Evolutionary conservation across 2,329 filamentous ascomycete genomes (phyloP).

Genomic region (Diaporthe sp.): DNA sequence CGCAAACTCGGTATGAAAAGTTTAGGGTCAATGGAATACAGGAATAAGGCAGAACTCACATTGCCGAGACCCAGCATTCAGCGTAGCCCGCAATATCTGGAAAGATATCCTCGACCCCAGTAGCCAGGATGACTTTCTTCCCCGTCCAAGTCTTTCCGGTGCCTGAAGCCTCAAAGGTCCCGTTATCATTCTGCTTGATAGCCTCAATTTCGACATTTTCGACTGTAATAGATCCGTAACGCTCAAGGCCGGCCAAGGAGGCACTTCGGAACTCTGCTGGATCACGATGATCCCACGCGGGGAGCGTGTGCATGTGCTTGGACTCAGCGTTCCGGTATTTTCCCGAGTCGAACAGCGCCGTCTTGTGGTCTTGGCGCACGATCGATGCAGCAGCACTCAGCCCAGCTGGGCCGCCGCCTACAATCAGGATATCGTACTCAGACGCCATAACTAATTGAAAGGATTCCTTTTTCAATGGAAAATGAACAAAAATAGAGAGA

Average conservation of each 20-base stretch:
- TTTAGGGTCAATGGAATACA: background rate
- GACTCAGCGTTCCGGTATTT: conserved; percentile 64
- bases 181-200: conserved; percentile 38
- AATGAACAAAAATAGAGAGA: background rate
- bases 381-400: conserved; percentile 61
- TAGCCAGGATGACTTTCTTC: conserved; percentile 68
- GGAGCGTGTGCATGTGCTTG: conserved; percentile 62
- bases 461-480: too few relatives aligned
- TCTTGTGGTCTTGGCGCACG: conserved; percentile 62
- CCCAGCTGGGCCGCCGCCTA: conserved; percentile 67
- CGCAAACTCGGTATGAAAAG: rapidly evolving
- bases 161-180: conserved; percentile 51
- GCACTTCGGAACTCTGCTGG: conserved; percentile 53
- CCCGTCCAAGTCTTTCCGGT: conserved; percentile 59
- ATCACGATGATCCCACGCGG: conserved; percentile 54
- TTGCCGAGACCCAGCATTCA: conserved; percentile 66
- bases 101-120: conserved; percentile 64
- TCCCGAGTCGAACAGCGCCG: conserved; percentile 64
- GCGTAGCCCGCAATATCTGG: conserved; percentile 66
- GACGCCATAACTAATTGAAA: background rate
- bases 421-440: conserved; percentile 55
- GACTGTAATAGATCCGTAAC: conserved; percentile 53
- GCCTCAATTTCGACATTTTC: conserved; percentile 42
- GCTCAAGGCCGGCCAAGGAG: conserved; percentile 50
- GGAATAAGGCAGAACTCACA: conserved; percentile 53